Evolutionary conservation across 2,329 filamentous ascomycete species (phyloP).

Genomic region (Beauveria australis): DNA sequence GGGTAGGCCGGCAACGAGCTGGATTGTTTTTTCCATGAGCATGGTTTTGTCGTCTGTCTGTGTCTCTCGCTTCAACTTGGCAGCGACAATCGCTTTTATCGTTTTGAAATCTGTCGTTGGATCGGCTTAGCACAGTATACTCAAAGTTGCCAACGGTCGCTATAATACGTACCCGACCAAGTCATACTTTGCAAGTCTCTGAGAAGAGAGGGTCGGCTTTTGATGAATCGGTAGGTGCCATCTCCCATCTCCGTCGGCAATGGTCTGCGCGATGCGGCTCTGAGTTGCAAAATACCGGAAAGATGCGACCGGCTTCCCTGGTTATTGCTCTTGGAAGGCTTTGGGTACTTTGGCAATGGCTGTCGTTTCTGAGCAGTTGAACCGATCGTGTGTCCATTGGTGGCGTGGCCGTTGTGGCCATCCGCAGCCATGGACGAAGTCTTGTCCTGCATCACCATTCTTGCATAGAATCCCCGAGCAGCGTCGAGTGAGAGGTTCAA

Average conservation of each 20-base stretch:
- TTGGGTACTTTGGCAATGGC: not conserved
- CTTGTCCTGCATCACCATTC: not conserved
- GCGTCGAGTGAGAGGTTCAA: not conserved
- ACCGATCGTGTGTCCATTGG: not conserved
- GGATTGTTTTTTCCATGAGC: conserved; percentile 66
- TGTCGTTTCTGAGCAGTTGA: not conserved
- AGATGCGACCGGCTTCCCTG: conserved; percentile 11
- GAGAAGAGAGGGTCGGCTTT: conserved; percentile 31
- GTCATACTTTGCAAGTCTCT: conserved; percentile 4
- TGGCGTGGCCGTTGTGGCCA: not conserved
- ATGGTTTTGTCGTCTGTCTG: conserved; percentile 68
- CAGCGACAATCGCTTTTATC: conserved; percentile 50
- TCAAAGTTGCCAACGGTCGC: fast-evolving
- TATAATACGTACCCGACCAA: not conserved
- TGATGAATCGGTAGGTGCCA: conserved; percentile 45
- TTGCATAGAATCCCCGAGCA: not conserved
- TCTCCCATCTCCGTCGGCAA: conserved; percentile 55
- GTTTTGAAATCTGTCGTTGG: conserved; percentile 49
- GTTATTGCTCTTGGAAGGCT: not conserved
- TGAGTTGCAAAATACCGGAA: conserved; percentile 24
- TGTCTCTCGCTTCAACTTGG: conserved; percentile 53
- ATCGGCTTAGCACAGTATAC: conserved; percentile 14
- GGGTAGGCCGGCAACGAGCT: conserved; percentile 59
- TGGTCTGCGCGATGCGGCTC: conserved; percentile 47
- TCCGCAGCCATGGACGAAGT: not conserved